Evolutionary conservation across 2,329 filamentous ascomycete genomes (phyloP).

Genomic region (Xylariales sp.): DNA sequence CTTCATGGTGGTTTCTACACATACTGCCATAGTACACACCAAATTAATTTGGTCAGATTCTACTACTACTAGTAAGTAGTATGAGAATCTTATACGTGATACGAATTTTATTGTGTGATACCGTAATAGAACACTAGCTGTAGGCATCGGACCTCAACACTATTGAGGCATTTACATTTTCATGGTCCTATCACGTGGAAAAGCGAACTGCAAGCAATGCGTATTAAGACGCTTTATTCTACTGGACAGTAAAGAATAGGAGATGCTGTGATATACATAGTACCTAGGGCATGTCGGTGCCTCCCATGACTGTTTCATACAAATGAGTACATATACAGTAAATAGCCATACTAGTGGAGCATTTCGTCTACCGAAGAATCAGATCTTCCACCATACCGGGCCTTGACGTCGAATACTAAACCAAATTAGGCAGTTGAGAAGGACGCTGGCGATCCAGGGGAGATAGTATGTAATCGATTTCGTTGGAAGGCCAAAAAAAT

Average conservation of each 20-base stretch:
- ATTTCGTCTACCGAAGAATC: conserved; percentile 29
- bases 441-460: conserved; percentile 26
- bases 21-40: neutral
- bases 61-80: neutral
- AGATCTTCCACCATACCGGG: conserved; percentile 29
- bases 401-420: conserved; percentile 37
- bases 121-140: neutral
- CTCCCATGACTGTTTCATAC: conserved; percentile 28
- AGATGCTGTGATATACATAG: conserved; percentile 6
- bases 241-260: conserved; percentile 1
- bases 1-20: conserved; percentile 30
- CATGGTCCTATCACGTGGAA: conserved; percentile 36
- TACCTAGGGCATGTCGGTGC: neutral
- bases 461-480: conserved; percentile 20
- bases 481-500: neutral
- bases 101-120: conserved; percentile 23
- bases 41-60: conserved; percentile 12
- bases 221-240: neutral
- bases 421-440: conserved; percentile 33
- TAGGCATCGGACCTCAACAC: conserved; percentile 12
- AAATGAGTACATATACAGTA: conserved; percentile 19
- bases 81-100: conserved; percentile 19
- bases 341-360: conserved; percentile 2
- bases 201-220: conserved; percentile 32
- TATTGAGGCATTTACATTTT: conserved; percentile 23